Conservation (phyloP, 2,329 filamentous ascomycete genomes). For the Diplodia scrobiculata region DNA sequence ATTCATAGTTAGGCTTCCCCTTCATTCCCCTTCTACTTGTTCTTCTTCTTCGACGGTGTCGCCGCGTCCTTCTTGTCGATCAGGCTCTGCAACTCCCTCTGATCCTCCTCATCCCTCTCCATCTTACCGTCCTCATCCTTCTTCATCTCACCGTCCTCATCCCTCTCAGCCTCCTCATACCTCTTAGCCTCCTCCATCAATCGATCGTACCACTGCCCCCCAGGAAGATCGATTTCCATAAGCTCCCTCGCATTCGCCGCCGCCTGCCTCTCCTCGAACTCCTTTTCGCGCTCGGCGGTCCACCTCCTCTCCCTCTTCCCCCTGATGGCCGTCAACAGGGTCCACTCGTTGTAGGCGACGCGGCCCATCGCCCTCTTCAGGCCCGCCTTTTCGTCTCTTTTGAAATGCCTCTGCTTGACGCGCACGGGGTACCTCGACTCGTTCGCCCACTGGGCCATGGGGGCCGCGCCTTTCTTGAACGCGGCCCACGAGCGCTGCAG, state of each 20-base stretch:
- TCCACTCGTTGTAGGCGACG: not conserved
- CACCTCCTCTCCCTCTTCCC: slow-evolving; percentile 9
- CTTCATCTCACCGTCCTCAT: not conserved
- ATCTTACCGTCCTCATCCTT: too few species aligned
- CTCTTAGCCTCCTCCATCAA: not conserved
- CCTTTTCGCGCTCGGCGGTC: not conserved
- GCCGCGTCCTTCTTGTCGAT: too few species aligned
- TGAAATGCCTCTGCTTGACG: not conserved
- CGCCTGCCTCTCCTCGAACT: too few species aligned
- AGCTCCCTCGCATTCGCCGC: not conserved
- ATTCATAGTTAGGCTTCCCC: too few species aligned
- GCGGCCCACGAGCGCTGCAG: not conserved
- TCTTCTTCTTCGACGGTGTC: too few species aligned
- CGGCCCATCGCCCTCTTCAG: slow-evolving; percentile 14
- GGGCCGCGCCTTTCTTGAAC: not conserved
- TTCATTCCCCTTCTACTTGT: too few species aligned
- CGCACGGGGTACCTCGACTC: accelerated
- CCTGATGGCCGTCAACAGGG: not conserved
- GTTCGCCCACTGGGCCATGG: not conserved
- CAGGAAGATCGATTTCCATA: not conserved
- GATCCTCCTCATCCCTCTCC: too few species aligned
- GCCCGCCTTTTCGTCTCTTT: not conserved
- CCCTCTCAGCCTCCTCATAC: not conserved
- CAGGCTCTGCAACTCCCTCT: too few species aligned
- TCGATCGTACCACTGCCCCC: not conserved